Percentiles rank a stretch among this genome's conserved stretches.
Evolutionary conservation across 768 basidiomycete species (phyloP).

Genomic region (Tulasnella sp.): DNA sequence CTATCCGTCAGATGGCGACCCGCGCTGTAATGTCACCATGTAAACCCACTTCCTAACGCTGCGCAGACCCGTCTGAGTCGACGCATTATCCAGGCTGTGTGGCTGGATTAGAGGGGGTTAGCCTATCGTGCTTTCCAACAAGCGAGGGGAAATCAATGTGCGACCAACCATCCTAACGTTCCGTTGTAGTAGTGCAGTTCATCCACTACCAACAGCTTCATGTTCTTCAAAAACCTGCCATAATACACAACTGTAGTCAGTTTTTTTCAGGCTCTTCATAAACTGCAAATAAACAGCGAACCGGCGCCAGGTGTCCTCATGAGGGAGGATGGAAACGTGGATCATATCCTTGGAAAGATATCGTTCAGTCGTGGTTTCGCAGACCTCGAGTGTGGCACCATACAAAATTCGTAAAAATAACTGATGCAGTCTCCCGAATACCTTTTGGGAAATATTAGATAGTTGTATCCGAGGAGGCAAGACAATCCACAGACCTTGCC

Average conservation of each 20-base stretch:
- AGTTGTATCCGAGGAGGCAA: neutral
- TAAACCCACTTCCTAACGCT: constrained; percentile 66
- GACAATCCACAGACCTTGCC: constrained; percentile 46
- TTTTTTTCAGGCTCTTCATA: neutral
- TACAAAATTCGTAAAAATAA: constrained; percentile 88
- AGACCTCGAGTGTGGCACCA: constrained; percentile 29
- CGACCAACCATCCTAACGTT: constrained; percentile 65
- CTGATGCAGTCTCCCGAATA: constrained; percentile 67
- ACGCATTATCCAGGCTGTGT: constrained; percentile 74
- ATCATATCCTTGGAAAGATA: constrained; percentile 61
- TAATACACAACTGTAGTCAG: neutral
- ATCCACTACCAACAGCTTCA: constrained; percentile 76
- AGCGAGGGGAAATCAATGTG: neutral
- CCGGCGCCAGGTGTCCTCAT: constrained; percentile 81
- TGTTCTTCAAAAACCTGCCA: constrained; percentile 64
- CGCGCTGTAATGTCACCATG: neutral
- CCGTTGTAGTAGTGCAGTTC: constrained; percentile 85
- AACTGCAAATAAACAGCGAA: constrained; percentile 32
- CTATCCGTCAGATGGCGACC: constrained; percentile 25
- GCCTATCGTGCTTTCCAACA: neutral
- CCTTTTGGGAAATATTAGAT: constrained; percentile 37
- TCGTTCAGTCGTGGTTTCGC: neutral
- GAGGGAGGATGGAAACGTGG: constrained; percentile 77
- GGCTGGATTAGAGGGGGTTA: constrained; percentile 43
- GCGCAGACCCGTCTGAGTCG: constrained; percentile 70